Evolutionary conservation across 1,139 yeast species (phyloP), one percentile per base, ranked within the genome.

Genomic region (Waltiozyma sp.): DNA sequence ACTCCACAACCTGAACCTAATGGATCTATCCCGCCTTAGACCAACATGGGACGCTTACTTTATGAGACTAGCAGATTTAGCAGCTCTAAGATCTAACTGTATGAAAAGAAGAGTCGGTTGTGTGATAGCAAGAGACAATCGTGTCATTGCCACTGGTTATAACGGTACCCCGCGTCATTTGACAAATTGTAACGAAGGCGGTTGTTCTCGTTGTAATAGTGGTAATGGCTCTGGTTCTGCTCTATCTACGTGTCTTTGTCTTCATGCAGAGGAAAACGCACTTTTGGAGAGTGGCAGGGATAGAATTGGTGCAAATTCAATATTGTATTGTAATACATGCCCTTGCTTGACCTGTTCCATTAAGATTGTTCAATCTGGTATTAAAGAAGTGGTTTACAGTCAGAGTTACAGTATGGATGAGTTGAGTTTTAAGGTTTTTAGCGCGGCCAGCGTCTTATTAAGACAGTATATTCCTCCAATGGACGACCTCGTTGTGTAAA

Each of bases 221-320:
- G 81, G 75, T 3, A 65, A 64, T 31, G 75, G 76, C 0, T 73
- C 80, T 14, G 94, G 95, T 1, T 69, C 75, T 31, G 81, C 80
- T 1, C 66, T 91, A 39, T 73, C 83, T 1, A 87, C 96, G 0
- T 91, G 99, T 61, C 65, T 91, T 43, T 91, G 98, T 61, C 65
- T 91, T 37, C 99, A 91, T 61, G 98, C 98, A 0, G 98, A 91
- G 59, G 99, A 91, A 56, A 91, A 93, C 61, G 98, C 98, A 0
- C 67, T 91, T 38, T 64, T 93, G 43, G 98, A 91, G 60, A 86
- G 96, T 13, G 98, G 98, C 1, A 71, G 96, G 49, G 95, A 85
- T 51, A 68, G 98, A 46, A 75, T 88, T 18, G 82, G 85, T n/a
- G 55, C 59, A 3, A 63, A 63, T 35, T 73, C 81, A 3, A 80